A percentile compares a stretch with the other conserved stretches of the same genome.
These are phyloP conservation scores for Trichopus zeylanicus DNA, from an alignment of 116 monocot species.

Conservation along the genomic window DNA sequence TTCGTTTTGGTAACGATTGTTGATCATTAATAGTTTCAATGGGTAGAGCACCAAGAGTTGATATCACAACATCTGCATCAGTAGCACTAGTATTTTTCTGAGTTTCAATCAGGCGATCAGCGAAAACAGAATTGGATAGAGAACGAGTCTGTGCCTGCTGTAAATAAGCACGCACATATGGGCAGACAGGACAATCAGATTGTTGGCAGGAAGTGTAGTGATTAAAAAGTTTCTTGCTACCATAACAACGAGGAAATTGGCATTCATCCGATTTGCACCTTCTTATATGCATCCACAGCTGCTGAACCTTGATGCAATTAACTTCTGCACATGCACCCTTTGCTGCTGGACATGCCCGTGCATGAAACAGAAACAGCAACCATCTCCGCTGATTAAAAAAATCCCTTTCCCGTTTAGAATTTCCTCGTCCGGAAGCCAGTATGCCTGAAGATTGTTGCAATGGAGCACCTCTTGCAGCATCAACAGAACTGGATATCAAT, in stretches of 20 bases:
- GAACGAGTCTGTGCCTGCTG: conserved; percentile 7
- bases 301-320: conserved; percentile 46
- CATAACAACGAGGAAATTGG: conserved; percentile 34
- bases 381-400: conserved; percentile 56
- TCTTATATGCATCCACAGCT: conserved; percentile 45
- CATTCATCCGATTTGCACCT: conserved; percentile 47
- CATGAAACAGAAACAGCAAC: conserved; percentile 74
- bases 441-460: conserved; percentile 12
- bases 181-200: conserved; percentile 67
- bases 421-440: conserved; percentile 14
- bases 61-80: conserved; percentile 13
- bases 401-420: conserved; percentile 16
- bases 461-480: conserved; percentile 9
- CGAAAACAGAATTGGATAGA: conserved; percentile 17
- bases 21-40: conserved; percentile 33
- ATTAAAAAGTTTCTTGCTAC: conserved; percentile 30
- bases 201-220: conserved; percentile 47
- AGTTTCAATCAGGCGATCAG: neutral
- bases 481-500: conserved; percentile 7
- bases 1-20: conserved; percentile 47
- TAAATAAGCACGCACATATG: conserved; percentile 27
- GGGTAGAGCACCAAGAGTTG: conserved; percentile 8
- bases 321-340: conserved; percentile 49
- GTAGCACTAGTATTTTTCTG: conserved; percentile 6
- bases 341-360: conserved; percentile 51